Evolutionary conservation across 495 filamentous ascomycete genomes (phyloP), one percentile per base, ranked within the genome.

Genomic region (Paragyromitra xinjiangensis): DNA sequence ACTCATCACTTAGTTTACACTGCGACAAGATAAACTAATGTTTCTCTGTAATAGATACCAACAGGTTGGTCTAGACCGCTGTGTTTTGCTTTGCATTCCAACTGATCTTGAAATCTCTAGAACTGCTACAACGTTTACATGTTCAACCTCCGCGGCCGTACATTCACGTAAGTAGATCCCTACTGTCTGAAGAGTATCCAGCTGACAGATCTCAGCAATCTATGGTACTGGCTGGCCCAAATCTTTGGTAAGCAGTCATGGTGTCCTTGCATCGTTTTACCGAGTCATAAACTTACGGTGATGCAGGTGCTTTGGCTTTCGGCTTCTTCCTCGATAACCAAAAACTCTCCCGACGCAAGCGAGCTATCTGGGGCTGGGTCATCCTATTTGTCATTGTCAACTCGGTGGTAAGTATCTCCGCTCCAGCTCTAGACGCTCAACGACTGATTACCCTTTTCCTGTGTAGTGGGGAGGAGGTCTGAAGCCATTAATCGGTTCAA

Each of bases 201-300:
- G 19, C 75, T 78, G 42, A 78, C 45, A 50, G 2, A 40, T 8
- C 1, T 9, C 22, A 98, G 97, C 85, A 91, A 88, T 82, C 84
- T 92, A 39, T 88, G 95, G 19, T 98, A 97, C 87, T 98, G 93
- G 90, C 84, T 90, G 14, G 88, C 91, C 80, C 95, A 98, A 83
- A 97, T 98, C 84, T 83, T 95, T 58, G 77, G 73, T 70, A 40
- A 42, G 44, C 19, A 45, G 40, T 37, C 3, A 14, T n/a, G n/a
- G n/a, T n/a, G 9, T 8, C 1, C 14, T 4, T 6, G 11, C 19
- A 2, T 24, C 9, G 19, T 5, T 0, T 44, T 5, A 6, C 22
- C 14, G 8, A 16, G 34, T 12, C 7, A 34, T 34, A 34, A 26
- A 19, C 70, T 64, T 11, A 72, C 37, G 6, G 5, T 29, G 19